A percentile compares a stretch with the other conserved stretches of the same genome.
Conservation (phyloP, 495 filamentous ascomycete species). For the Mycothermus thermophilus region DNA sequence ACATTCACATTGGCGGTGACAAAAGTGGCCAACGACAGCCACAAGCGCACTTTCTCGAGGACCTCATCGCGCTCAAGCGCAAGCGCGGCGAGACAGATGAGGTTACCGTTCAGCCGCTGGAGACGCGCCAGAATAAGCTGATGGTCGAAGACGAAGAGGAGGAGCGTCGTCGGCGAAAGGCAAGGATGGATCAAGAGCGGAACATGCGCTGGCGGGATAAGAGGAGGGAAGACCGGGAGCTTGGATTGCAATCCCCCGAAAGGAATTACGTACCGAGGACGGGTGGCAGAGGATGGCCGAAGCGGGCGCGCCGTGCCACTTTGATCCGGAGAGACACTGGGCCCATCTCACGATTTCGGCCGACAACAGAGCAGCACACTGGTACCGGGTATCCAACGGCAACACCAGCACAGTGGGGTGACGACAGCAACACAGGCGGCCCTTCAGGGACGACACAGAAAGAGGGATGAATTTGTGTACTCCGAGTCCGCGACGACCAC, state of each 20-base stretch:
- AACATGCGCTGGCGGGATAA: slow-evolving; percentile 15
- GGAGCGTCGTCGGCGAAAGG: slow-evolving; percentile 16
- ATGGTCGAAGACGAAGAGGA: slow-evolving; percentile 20
- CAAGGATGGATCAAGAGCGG: slow-evolving; percentile 13
- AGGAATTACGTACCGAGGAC: slow-evolving; percentile 10
- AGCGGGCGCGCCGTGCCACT: slow-evolving; percentile 6
- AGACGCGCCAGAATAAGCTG: slow-evolving; percentile 23
- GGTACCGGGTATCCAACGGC: too few relatives aligned
- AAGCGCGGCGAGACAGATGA: slow-evolving; percentile 41
- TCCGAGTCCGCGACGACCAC: too few relatives aligned
- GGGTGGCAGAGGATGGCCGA: slow-evolving; percentile 5
- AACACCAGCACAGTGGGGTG: neutral
- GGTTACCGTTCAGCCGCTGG: slow-evolving; percentile 32
- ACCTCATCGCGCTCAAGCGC: slow-evolving; percentile 35
- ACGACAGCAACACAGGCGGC: neutral
- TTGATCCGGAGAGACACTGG: slow-evolving; percentile 11
- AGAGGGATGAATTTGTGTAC: too few relatives aligned
- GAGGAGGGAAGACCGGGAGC: slow-evolving; percentile 7
- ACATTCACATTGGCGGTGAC: slow-evolving; percentile 22
- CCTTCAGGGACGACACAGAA: neutral
- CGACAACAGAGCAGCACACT: neutral
- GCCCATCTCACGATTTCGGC: slow-evolving; percentile 2
- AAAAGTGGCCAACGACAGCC: slow-evolving; percentile 24
- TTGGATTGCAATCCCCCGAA: slow-evolving; percentile 3
- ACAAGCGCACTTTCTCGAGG: slow-evolving; percentile 33